Evolutionary conservation across 495 filamentous ascomycete species (phyloP), one percentile per base, ranked within the genome.

Genomic region (Neurospora sp.): DNA sequence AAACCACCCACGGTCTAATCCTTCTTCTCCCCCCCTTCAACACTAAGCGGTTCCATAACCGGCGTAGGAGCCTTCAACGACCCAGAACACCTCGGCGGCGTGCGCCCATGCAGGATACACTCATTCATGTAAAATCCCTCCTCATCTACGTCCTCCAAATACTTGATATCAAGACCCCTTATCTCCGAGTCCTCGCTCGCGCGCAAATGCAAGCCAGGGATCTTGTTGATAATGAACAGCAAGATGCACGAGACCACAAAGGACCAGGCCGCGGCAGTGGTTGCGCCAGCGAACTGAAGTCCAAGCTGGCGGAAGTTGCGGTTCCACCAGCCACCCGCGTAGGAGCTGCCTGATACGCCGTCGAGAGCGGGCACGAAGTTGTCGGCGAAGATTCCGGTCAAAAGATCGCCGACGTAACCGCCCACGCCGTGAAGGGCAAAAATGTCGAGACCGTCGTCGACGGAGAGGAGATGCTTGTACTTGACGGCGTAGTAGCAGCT

Each of bases 401-500:
- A 82, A 31, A 94, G 82, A 78, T 93, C 93, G 23, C 93, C 93
- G 44, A 93, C 88, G 37, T 93, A 81, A 72, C 93, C 93, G 49
- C 93, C 93, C 70, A 96, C 84, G 39, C 83, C 90, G 81, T 96
- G 93, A 31, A 94, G 91, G 60, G 92, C 91, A 74, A 94, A 95
- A 80, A 94, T 92, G 79, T 94, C 92, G 70, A 94, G 85, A 27
- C 91, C 91, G 78, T 95, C 93, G 75, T 96, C 93, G 71, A 93
- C 86, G 11, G 84, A 85, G 60, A 96, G 84, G 74, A 91, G 80
- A 81, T 93, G 93, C 83, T 95, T 95, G 75, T 94, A 84, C 86
- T 97, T 97, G 76, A 94, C 97, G 46, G 90, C 84, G 83, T 95
- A 95, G 84, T 97, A 97, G 87, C 91, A 93, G 39, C 93, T 87